Base-by-base conservation (phyloP, 257 asterid genomes). In the Solanum chilense region DNA sequence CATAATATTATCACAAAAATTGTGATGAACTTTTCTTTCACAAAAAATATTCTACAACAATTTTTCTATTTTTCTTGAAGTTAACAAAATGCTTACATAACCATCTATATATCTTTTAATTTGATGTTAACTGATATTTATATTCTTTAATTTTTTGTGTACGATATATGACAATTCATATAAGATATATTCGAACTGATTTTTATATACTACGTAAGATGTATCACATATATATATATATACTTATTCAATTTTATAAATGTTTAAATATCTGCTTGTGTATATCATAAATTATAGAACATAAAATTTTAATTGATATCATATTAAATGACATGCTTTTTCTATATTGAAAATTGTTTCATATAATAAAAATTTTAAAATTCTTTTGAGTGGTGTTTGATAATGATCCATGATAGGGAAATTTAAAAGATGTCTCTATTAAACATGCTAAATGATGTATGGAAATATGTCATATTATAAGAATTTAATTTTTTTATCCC, bases 381-480 rank as follows among this genome's bases (percentile, higher is more conserved):
- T 62, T 62, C 15, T 74, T 77, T 77, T 25, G 25, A 77, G 84
- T 77, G 70, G 84, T 14, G 84, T 25, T 15, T 77, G 84, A 77
- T 25, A 77, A 44, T 77, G 84, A 77, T 77, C 84, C n/a, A 77
- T 44, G 62, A 77, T 42, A 77, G 9, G 3, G 25, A 77, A 66
- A n/a, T 77, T 77, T 45, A 45, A 71, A 87, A 82, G 18, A 47
- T 23, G 83, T 52, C 86, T 77, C 86, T 88, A 58, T 78, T 85
- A 86, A 85, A 86, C 88, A 88, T 88, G 90, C 45, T 41, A 21
- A 88, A 12, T 91, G 92, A 91, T 71, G 93, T 44, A 87, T 60
- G 86, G 73, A 88, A 56, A 76, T 92, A 76, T 89, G 88, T 86
- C 75, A 82, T 33, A 70, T 23, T 62, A 62, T 62, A n/a, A 60